Evolutionary conservation across 352 stramenopile genomes (phyloP).

Genomic region (Phytophthora fragariae): DNA sequence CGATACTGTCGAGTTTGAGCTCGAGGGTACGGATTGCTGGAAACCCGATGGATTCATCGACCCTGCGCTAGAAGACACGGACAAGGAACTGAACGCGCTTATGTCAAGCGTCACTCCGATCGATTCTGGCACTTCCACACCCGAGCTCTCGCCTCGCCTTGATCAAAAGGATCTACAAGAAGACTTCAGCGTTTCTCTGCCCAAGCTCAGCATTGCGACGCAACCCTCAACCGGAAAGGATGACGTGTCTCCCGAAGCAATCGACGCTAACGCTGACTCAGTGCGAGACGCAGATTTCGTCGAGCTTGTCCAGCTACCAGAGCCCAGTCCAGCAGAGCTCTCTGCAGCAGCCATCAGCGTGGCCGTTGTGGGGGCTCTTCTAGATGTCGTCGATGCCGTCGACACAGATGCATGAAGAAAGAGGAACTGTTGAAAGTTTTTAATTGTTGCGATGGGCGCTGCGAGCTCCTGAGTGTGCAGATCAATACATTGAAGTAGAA

Average conservation of each 20-base stretch:
- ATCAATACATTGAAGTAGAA: too few relatives aligned
- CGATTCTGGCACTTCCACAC: too few relatives aligned
- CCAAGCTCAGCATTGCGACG: not conserved
- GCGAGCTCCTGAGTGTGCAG: too few relatives aligned
- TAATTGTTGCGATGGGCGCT: too few relatives aligned
- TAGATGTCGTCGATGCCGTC: slow-evolving; percentile 28
- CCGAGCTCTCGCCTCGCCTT: too few relatives aligned
- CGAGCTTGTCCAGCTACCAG: slow-evolving; percentile 24
- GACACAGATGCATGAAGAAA: slow-evolving; percentile 19
- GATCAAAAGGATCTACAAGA: not conserved
- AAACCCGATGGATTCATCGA: not conserved
- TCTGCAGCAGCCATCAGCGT: slow-evolving; percentile 17
- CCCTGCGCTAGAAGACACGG: slow-evolving; percentile 1
- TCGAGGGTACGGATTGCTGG: slow-evolving; percentile 10
- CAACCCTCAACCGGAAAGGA: not conserved
- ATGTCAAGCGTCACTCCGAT: too few relatives aligned
- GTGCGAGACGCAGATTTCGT: slow-evolving; percentile 26
- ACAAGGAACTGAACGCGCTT: not conserved
- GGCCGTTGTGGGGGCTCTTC: slow-evolving; percentile 29
- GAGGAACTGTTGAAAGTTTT: too few relatives aligned
- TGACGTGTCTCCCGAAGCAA: not conserved
- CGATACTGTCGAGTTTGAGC: slow-evolving; percentile 23
- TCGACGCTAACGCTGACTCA: too few relatives aligned
- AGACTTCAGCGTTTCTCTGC: not conserved
- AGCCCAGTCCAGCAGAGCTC: slow-evolving; percentile 28